Percentiles rank a stretch among this genome's conserved stretches.
These are phyloP conservation scores for Colletotrichum higginsianum DNA, from an alignment of 2,329 filamentous ascomycete genomes.

Conservation along the genomic window DNA sequence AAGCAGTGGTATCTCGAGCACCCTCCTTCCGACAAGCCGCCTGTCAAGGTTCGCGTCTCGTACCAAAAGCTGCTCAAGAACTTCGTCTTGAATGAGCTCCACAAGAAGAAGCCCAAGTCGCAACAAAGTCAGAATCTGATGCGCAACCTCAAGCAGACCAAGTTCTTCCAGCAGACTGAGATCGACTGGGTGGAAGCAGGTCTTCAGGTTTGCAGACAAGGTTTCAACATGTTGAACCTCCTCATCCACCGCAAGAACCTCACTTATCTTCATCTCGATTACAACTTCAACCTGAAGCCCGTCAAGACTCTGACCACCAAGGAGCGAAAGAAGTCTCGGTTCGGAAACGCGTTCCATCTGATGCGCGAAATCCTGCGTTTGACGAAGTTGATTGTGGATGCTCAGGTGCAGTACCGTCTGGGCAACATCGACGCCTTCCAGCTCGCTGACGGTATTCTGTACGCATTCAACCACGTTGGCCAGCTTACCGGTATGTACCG, in stretches of 20 bases:
- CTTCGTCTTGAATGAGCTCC: conserved; percentile 95
- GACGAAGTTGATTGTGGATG: conserved; percentile 98
- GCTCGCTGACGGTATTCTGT: conserved; percentile 97
- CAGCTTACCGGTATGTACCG: conserved; percentile 99
- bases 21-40: conserved; percentile 85
- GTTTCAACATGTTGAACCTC: conserved; percentile 99
- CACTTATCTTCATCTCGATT: conserved; percentile 97
- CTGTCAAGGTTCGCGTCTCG: conserved; percentile 96
- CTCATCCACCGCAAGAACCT: conserved; percentile 98
- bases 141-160: conserved; percentile 91
- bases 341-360: conserved; percentile 98
- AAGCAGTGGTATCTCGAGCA: conserved; percentile 99
- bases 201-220: conserved; percentile 96
- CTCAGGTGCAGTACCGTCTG: conserved; percentile 96
- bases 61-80: conserved; percentile 98
- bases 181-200: conserved; percentile 99
- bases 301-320: conserved; percentile 99
- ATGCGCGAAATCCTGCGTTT: conserved; percentile 98
- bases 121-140: conserved; percentile 95
- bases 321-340: conserved; percentile 98
- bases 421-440: conserved; percentile 99
- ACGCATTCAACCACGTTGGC: conserved; percentile 98
- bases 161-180: conserved; percentile 99
- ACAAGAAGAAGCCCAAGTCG: conserved; percentile 95
- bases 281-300: conserved; percentile 99